A percentile compares a stretch with the other conserved stretches of the same genome.
phyloP scores from a whole-genome alignment of 1,284 basidiomycete species.

The Microbotryum lychnidis-dioicae region DNA sequence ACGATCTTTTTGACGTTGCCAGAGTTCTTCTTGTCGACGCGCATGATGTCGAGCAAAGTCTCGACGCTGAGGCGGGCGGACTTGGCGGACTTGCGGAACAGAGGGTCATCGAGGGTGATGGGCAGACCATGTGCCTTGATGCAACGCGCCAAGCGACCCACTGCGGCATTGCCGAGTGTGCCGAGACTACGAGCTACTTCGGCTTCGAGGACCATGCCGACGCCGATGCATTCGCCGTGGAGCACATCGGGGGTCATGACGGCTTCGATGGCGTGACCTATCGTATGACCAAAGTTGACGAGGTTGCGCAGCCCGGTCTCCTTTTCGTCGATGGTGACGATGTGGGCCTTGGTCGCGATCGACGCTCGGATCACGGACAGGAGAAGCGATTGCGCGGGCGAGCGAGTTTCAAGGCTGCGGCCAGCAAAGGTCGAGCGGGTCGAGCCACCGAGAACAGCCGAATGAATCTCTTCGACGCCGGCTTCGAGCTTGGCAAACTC shows the following conservation, averaged over 20 bases:
- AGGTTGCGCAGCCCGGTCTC: constrained; percentile 92
- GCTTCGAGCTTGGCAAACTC: constrained; percentile 82
- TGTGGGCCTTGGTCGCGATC: constrained; percentile 72
- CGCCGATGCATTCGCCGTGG: constrained; percentile 84
- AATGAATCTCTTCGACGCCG: constrained; percentile 69
- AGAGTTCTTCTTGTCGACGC: constrained; percentile 96
- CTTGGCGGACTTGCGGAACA: constrained; percentile 61
- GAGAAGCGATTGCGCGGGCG: constrained; percentile 50
- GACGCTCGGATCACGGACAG: constrained; percentile 35
- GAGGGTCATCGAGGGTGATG: constrained; percentile 64
- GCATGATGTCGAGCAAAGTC: constrained; percentile 78
- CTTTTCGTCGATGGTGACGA: constrained; percentile 88
- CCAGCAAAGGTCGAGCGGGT: constrained; percentile 52
- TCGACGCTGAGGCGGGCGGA: constrained; percentile 61
- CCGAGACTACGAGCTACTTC: constrained; percentile 83
- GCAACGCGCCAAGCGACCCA: constrained; percentile 74
- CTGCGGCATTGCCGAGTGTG: constrained; percentile 73
- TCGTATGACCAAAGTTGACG: constrained; percentile 94
- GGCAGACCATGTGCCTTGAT: constrained; percentile 82
- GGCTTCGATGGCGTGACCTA: constrained; percentile 93
- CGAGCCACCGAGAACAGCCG: constrained; percentile 60
- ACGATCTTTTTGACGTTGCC: constrained; percentile 85
- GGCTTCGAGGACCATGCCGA: constrained; percentile 90
- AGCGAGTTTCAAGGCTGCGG: constrained; percentile 59
- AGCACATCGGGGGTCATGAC: constrained; percentile 81